phyloP scores from a whole-genome alignment of 2,329 filamentous ascomycete species.

The Botrytis aclada region DNA sequence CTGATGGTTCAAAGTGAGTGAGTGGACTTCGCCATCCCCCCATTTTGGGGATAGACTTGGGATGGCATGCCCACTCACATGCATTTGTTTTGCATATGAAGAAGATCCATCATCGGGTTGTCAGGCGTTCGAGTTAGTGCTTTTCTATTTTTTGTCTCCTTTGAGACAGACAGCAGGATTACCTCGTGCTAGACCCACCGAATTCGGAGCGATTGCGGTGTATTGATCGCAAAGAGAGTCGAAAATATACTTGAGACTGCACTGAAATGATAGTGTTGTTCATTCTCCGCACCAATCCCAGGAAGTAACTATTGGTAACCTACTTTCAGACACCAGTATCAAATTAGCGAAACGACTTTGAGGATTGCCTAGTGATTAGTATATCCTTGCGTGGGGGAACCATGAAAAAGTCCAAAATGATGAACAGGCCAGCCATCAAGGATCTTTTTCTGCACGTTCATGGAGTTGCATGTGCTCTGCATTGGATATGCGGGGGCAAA shows the following conservation, averaged over 20 bases:
- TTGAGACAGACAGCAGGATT: not conserved
- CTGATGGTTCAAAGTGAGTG: not conserved
- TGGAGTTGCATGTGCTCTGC: slow-evolving; percentile 7
- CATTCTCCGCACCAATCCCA: slow-evolving; percentile 3
- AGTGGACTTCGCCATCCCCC: not conserved
- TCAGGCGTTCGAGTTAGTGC: not conserved
- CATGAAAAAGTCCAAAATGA: not conserved
- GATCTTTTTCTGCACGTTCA: slow-evolving; percentile 6
- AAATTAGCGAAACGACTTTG: not conserved
- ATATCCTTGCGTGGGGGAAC: not conserved
- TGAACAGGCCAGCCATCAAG: slow-evolving; percentile 8
- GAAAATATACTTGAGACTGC: not conserved
- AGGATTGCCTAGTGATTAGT: not conserved
- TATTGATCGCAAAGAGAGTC: slow-evolving; percentile 4
- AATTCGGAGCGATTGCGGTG: slow-evolving; percentile 14
- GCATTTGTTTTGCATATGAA: slow-evolving; percentile 5
- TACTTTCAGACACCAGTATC: not conserved
- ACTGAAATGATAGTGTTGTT: slow-evolving; percentile 1
- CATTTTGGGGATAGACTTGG: not conserved
- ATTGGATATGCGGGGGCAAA: slow-evolving; percentile 11
- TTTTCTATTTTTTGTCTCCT: slow-evolving; percentile 1
- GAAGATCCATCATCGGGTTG: slow-evolving; percentile 8
- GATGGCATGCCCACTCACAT: not conserved
- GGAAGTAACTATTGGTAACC: not conserved
- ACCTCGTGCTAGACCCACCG: slow-evolving; percentile 13